phyloP scores from a whole-genome alignment of 1,284 basidiomycete species.

The Cryptococcus hybrid region DNA sequence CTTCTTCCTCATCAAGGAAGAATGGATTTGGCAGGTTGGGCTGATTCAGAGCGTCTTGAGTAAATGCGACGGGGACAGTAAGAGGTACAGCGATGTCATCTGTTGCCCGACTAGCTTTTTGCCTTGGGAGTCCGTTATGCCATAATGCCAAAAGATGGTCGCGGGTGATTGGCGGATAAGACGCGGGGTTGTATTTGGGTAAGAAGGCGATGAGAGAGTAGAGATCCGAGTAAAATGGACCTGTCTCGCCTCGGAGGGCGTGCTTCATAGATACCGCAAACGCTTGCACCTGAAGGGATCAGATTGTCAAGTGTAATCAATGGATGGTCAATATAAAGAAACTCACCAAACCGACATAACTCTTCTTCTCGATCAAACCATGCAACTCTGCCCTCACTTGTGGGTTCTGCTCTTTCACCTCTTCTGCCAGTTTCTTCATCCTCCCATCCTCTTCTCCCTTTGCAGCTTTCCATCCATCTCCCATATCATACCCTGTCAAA shows the following conservation, averaged over 20 bases:
- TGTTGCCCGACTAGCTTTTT: slow-evolving; percentile 19
- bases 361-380: slow-evolving; percentile 37
- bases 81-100: slow-evolving; percentile 29
- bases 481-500: neutral
- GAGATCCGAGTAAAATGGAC: slow-evolving; percentile 38
- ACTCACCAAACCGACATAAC: slow-evolving; percentile 35
- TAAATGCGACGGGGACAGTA: slow-evolving; percentile 24
- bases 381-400: slow-evolving; percentile 12
- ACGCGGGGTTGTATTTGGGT: slow-evolving; percentile 34
- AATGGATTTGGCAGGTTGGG: slow-evolving; percentile 12
- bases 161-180: slow-evolving; percentile 27
- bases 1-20: slow-evolving; percentile 1
- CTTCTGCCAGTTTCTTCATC: slow-evolving; percentile 1
- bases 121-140: slow-evolving; percentile 33
- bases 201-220: slow-evolving; percentile 35
- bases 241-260: slow-evolving; percentile 30
- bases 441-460: slow-evolving; percentile 1
- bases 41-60: slow-evolving; percentile 20
- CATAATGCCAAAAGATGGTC: slow-evolving; percentile 30
- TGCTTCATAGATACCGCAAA: slow-evolving; percentile 36
- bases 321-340: neutral
- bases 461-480: neutral
- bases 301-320: neutral
- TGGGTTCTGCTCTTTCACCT: slow-evolving; percentile 6
- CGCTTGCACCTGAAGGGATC: slow-evolving; percentile 25